phyloP scores from a whole-genome alignment of 306 rosid genomes.

The Notholithocarpus densiflorus region DNA sequence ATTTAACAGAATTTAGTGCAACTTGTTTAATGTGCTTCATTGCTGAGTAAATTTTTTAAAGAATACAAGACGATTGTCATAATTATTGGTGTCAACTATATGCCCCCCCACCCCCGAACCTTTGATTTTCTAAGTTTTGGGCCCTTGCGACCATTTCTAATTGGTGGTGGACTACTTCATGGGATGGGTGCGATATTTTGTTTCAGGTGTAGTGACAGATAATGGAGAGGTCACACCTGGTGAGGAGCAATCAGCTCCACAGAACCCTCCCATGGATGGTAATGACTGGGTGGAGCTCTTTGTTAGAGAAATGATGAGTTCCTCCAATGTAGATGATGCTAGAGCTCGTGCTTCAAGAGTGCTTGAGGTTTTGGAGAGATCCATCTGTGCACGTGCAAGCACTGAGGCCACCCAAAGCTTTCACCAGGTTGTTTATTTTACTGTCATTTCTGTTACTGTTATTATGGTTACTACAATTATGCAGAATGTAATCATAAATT shows the following conservation, averaged over 20 bases:
- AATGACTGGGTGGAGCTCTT: constrained; percentile 82
- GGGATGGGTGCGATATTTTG: constrained; percentile 2
- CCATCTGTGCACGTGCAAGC: constrained; percentile 53
- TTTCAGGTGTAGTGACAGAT: constrained; percentile 28
- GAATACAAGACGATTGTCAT: not conserved
- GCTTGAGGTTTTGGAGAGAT: constrained; percentile 73
- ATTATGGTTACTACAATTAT: not conserved
- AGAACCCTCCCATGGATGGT: constrained; percentile 51
- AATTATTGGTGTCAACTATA: not conserved
- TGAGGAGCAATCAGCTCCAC: constrained; percentile 30
- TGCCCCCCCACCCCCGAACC: not conserved
- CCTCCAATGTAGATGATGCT: constrained; percentile 78
- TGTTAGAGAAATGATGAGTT: constrained; percentile 76
- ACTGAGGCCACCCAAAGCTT: constrained; percentile 54
- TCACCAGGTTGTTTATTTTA: constrained; percentile 43
- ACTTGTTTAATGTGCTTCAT: not conserved
- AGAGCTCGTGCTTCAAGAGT: constrained; percentile 72
- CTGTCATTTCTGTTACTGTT: not conserved
- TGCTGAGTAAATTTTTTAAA: not conserved
- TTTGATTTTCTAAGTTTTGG: not conserved
- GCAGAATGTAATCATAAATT: not conserved
- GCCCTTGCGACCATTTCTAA: not conserved
- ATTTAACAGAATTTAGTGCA: not conserved
- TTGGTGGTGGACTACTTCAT: not conserved
- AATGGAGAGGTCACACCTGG: constrained; percentile 39